Percentiles rank a stretch among this genome's conserved stretches.
These are phyloP conservation scores for Andrographis paniculata DNA, from an alignment of 305 asterid genomes.

Conservation along the genomic window DNA sequence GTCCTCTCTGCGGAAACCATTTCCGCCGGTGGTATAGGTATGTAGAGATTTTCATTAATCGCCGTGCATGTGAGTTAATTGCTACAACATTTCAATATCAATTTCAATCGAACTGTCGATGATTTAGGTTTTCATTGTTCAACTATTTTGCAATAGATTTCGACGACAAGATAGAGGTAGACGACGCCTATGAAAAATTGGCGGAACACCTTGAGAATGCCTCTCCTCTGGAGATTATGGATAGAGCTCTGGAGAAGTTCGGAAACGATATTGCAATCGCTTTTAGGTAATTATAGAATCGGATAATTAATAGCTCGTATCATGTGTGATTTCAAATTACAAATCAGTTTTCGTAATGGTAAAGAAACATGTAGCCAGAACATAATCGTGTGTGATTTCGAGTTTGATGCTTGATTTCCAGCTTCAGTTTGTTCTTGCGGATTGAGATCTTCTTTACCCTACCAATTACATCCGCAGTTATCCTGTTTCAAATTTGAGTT, in stretches of 20 bases:
- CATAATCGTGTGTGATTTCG: no score
- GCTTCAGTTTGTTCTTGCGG: no score
- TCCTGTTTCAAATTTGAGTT: no score
- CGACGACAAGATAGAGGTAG: slow-evolving; percentile 42
- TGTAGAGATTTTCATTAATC: slow-evolving; percentile 6
- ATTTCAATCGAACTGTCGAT: slow-evolving; percentile 1
- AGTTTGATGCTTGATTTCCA: no score
- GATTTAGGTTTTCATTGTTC: slow-evolving; percentile 12
- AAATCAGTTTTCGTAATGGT: no score
- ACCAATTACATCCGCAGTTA: no score
- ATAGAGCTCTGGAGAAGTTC: slow-evolving; percentile 76
- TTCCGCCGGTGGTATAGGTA: slow-evolving; percentile 74
- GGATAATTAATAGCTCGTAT: background rate
- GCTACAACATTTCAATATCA: no score
- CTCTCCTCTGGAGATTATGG: slow-evolving; percentile 94
- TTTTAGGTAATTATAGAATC: slow-evolving; percentile 48
- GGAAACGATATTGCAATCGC: slow-evolving; percentile 97
- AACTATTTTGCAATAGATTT: slow-evolving; percentile 35
- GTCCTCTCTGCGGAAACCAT: slow-evolving; percentile 60
- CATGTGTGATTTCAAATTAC: no score
- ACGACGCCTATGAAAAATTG: slow-evolving; percentile 63
- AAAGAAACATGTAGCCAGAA: no score
- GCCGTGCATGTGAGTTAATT: background rate
- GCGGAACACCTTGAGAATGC: slow-evolving; percentile 64
- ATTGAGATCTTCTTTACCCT: no score